Evolutionary conservation across 495 filamentous ascomycete genomes (phyloP).

Genomic region (Oleoguttula mirabilis): DNA sequence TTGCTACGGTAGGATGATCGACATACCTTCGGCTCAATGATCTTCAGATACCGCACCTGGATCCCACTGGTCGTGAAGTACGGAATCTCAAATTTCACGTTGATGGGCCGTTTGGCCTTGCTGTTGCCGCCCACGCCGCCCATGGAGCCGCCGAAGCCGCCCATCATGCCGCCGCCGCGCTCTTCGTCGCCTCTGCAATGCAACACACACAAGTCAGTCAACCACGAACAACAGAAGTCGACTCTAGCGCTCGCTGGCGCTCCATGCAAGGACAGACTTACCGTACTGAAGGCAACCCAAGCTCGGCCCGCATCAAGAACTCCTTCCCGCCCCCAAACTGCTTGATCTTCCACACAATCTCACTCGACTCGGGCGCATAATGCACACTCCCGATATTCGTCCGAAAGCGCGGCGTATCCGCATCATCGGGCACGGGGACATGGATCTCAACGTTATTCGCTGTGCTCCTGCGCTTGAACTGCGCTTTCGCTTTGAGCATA

Average conservation of each 20-base stretch:
- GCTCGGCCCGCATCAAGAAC: constrained; percentile 98
- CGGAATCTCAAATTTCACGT: constrained; percentile 98
- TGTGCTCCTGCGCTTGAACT: constrained; percentile 95
- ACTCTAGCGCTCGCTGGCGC: too few species aligned
- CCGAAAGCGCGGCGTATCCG: constrained; percentile 89
- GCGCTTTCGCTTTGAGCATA: constrained; percentile 84
- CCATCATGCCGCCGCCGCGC: constrained; percentile 89
- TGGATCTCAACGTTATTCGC: constrained; percentile 99
- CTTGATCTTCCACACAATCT: constrained; percentile 99
- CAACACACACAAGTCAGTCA: background rate
- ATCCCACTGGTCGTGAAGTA: constrained; percentile 99
- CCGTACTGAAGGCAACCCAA: constrained; percentile 85
- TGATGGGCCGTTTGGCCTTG: constrained; percentile 90
- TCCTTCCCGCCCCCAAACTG: constrained; percentile 98
- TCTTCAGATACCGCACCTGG: constrained; percentile 97
- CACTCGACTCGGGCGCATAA: constrained; percentile 93
- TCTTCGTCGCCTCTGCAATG: constrained; percentile 66
- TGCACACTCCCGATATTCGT: constrained; percentile 98
- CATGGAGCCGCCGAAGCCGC: constrained; percentile 93
- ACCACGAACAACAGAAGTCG: background rate
- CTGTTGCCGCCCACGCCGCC: constrained; percentile 49
- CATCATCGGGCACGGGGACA: constrained; percentile 94
- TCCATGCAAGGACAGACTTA: too few species aligned
- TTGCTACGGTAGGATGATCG: too few species aligned
- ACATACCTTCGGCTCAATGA: constrained; percentile 91